Evolutionary conservation across 352 stramenopile genomes (phyloP).

Genomic region (Stramenopiles sp.): DNA sequence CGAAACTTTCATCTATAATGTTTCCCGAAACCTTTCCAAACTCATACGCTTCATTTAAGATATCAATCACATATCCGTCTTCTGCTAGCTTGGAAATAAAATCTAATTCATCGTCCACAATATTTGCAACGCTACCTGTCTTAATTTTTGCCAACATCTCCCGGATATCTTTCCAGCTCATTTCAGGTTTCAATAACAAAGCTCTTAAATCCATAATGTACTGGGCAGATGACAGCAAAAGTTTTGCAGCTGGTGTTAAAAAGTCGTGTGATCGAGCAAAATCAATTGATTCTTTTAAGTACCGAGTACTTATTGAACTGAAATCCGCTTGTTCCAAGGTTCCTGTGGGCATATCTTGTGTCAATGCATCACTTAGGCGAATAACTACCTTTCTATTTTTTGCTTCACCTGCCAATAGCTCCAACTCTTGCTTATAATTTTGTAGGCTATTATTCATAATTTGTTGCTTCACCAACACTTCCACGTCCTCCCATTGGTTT

Average conservation of each 20-base stretch:
- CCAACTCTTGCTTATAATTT: background rate
- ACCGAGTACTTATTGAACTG: background rate
- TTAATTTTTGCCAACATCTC: background rate
- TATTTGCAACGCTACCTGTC: conserved; percentile 1
- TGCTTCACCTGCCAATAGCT: background rate
- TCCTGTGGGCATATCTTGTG: background rate
- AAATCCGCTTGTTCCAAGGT: background rate
- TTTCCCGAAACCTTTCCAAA: background rate
- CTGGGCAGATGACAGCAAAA: background rate
- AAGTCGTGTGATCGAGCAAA: background rate
- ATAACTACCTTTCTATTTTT: conserved; percentile 1
- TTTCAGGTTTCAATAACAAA: background rate
- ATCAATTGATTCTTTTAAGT: background rate
- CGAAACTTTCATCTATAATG: background rate
- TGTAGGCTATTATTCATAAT: background rate
- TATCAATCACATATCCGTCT: background rate
- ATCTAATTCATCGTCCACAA: conserved; percentile 3
- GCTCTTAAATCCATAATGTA: background rate
- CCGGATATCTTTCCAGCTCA: background rate
- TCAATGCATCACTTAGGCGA: conserved; percentile 5
- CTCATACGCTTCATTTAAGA: background rate
- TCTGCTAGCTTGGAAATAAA: background rate
- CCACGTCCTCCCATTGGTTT: background rate
- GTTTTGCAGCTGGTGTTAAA: conserved; percentile 3
- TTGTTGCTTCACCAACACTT: background rate